Evolutionary conservation across 495 filamentous ascomycete species (phyloP), one percentile per base, ranked within the genome.

Genomic region (Recurvomyces mirabilis): DNA sequence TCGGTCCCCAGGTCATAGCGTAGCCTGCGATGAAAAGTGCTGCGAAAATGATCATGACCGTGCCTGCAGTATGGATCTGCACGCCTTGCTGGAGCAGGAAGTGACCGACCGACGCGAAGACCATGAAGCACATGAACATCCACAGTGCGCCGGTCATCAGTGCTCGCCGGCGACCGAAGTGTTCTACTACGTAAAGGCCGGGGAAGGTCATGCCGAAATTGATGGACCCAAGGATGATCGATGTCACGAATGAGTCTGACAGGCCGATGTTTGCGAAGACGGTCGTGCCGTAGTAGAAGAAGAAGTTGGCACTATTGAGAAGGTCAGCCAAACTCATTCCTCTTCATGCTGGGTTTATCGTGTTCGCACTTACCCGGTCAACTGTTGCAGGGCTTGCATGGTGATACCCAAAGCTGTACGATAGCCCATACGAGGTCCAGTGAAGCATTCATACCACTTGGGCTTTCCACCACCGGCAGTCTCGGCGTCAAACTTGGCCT

Each of bases 1-100:
- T 79, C 10, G 86, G 87, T 38, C 84, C 86, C 84, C 84, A 89
- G 29, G 81, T 84, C 24, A 71, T 78, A 21, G 72, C 71, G 53
- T 58, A 55, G 32, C 43, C 46, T 0, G 66, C 66, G 35, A 78
- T 77, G 55, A 76, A 87, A 61, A 87, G 72, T 55, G 78, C 81
- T 6, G 83, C 78, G 56, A 82, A 80, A 22, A 86, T 74, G 41
- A 87, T 86, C 71, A 87, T 77, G 47, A 77, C 77, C 17, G 74
- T 70, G 47, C 82, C 82, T 9, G 82, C 72, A 1, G 67, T 70
- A 1, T 47, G 31, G 12, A 28, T 22, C 6, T 47, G 18, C 10
- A 14, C 14, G 45, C 26, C 29, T 24, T 46, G 46, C 41, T 63
- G 38, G 7, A 63, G 57, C 4, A 52, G 41, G 46, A 62, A 64